Percentiles rank a stretch among this genome's conserved stretches.
Conservation (phyloP, 352 stramenopile genomes). For the Globisporangium megalacanthum region DNA sequence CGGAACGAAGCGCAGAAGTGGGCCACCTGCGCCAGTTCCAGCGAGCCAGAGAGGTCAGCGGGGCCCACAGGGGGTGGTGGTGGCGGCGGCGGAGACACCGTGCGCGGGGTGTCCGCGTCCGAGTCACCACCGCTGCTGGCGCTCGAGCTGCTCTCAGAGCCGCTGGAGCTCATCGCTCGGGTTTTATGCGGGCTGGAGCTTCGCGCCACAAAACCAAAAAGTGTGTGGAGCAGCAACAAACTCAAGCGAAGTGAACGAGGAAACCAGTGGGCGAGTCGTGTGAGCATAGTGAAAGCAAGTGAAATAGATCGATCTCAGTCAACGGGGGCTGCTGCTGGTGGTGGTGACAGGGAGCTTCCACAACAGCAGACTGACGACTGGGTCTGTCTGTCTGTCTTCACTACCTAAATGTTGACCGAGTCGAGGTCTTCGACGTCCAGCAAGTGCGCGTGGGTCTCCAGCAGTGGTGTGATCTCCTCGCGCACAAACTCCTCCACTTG, state of each 20-base stretch:
- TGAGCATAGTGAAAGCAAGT: too few relatives aligned
- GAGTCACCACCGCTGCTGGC: constrained; percentile 33
- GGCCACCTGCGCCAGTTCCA: constrained; percentile 67
- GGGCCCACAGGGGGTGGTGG: constrained; percentile 10
- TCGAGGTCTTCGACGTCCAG: constrained; percentile 92
- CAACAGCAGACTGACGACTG: too few relatives aligned
- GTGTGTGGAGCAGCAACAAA: too few relatives aligned
- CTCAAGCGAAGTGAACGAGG: too few relatives aligned
- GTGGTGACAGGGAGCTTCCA: too few relatives aligned
- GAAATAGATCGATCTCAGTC: too few relatives aligned
- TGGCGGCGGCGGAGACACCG: background rate
- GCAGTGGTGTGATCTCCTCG: constrained; percentile 93
- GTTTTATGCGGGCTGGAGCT: too few relatives aligned
- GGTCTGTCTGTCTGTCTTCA: too few relatives aligned
- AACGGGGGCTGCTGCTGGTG: too few relatives aligned
- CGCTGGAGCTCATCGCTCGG: constrained; percentile 4
- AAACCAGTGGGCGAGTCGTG: too few relatives aligned
- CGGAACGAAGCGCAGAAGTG: constrained; percentile 77
- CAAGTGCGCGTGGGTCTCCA: constrained; percentile 86
- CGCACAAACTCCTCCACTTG: constrained; percentile 95
- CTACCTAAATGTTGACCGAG: constrained; percentile 94
- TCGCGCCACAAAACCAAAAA: too few relatives aligned
- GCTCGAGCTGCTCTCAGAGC: constrained; percentile 24
- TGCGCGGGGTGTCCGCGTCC: constrained; percentile 22
- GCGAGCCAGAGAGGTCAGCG: constrained; percentile 24